Evolutionary conservation across 768 basidiomycete species (phyloP).

Genomic region (Auricularia heimuer): DNA sequence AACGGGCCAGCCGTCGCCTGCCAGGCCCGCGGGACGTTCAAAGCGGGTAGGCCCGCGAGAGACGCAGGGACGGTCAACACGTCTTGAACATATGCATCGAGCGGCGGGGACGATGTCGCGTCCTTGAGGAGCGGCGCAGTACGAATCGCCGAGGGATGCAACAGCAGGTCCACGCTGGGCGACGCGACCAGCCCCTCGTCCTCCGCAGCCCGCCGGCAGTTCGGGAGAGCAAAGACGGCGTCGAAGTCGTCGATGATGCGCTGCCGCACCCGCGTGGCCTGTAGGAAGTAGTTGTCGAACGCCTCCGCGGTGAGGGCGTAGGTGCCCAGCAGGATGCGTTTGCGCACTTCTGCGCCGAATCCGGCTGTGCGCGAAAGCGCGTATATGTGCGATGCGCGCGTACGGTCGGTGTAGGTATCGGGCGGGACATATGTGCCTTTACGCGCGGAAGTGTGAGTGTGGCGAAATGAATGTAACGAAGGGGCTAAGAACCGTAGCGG

Average conservation of each 20-base stretch:
- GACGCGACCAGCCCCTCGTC: neutral
- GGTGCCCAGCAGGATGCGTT: conserved; percentile 80
- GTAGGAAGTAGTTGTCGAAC: conserved; percentile 96
- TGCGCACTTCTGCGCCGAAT: conserved; percentile 79
- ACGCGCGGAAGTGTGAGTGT: neutral
- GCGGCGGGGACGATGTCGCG: conserved; percentile 10
- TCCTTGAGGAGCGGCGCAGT: conserved; percentile 48
- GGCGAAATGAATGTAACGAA: conserved; percentile 20
- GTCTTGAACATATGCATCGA: conserved; percentile 78
- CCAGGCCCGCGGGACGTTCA: conserved; percentile 50
- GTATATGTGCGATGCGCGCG: conserved; percentile 48
- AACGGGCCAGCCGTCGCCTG: conserved; percentile 64
- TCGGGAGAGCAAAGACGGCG: conserved; percentile 49
- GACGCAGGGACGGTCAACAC: conserved; percentile 88
- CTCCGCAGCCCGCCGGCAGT: conserved; percentile 17
- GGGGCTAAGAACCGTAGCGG: conserved; percentile 52
- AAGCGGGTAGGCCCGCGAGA: conserved; percentile 75
- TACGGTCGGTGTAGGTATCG: conserved; percentile 30
- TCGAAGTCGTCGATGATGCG: conserved; percentile 67
- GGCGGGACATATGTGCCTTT: conserved; percentile 18
- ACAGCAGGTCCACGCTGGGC: conserved; percentile 58
- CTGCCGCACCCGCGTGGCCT: conserved; percentile 75
- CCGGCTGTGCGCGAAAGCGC: conserved; percentile 55
- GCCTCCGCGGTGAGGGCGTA: conserved; percentile 92
- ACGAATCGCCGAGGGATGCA: conserved; percentile 84